These are phyloP conservation scores for Pilobolus umbonatus DNA, from an alignment of 192 early-diverging fungal species.

Conservation along the genomic window DNA sequence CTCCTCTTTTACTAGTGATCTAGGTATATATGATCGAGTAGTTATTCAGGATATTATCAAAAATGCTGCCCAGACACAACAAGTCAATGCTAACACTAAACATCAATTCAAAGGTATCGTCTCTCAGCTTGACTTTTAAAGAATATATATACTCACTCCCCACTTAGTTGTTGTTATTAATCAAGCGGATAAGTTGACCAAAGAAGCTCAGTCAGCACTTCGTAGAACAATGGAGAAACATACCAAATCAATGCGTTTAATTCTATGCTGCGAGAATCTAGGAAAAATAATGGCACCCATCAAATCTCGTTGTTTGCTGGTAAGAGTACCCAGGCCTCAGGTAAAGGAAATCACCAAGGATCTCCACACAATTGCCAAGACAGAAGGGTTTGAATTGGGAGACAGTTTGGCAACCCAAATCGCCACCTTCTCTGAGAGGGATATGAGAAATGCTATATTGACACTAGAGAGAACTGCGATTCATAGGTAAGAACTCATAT, in stretches of 20 bases:
- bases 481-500: constrained; percentile 52
- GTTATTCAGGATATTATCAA: constrained; percentile 96
- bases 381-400: constrained; percentile 70
- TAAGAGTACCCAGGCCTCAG: constrained; percentile 81
- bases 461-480: constrained; percentile 83
- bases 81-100: constrained; percentile 74
- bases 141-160: neutral
- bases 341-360: constrained; percentile 68
- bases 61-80: constrained; percentile 94
- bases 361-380: constrained; percentile 71
- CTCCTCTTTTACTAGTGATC: constrained; percentile 58
- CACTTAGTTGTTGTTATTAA: constrained; percentile 82
- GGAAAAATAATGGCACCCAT: constrained; percentile 92
- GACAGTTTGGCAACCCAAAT: constrained; percentile 56
- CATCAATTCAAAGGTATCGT: constrained; percentile 79
- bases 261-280: constrained; percentile 86
- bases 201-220: constrained; percentile 92
- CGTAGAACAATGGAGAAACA: constrained; percentile 99
- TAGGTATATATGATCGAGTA: constrained; percentile 90
- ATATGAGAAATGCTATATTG: constrained; percentile 85
- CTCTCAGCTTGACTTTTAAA: neutral
- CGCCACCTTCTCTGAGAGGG: constrained; percentile 67
- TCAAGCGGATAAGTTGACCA: constrained; percentile 84
- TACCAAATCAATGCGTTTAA: constrained; percentile 85
- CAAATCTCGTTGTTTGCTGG: constrained; percentile 83